Conservation (phyloP, 306 rosid species). For the Potentilla sterilis region DNA sequence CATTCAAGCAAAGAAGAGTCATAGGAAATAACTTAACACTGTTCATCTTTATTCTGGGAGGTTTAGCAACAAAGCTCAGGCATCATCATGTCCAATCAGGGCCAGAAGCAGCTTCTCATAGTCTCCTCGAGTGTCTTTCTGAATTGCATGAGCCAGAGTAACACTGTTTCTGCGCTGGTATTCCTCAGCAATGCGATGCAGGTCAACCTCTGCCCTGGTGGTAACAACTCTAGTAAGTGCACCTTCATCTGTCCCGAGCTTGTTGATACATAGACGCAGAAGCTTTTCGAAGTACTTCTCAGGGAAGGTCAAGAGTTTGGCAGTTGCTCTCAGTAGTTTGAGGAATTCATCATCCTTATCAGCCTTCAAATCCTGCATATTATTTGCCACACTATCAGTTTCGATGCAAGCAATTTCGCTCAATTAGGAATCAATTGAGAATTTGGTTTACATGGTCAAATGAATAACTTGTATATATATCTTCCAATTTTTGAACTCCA, state of each 20-base stretch:
- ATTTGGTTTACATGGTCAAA: background rate
- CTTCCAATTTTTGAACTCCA: background rate
- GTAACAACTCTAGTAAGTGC: conserved; percentile 79
- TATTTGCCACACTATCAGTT: conserved; percentile 26
- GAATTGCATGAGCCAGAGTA: conserved; percentile 59
- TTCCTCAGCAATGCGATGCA: conserved; percentile 72
- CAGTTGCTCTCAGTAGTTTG: conserved; percentile 56
- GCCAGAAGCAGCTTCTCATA: conserved; percentile 68
- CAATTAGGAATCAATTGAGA: background rate
- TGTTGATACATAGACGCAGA: conserved; percentile 63
- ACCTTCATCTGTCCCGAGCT: conserved; percentile 76
- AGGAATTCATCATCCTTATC: conserved; percentile 64
- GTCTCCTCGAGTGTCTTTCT: conserved; percentile 74
- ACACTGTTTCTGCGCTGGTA: conserved; percentile 72
- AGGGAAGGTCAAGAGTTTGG: conserved; percentile 64
- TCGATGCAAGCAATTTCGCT: background rate
- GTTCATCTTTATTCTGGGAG: conserved; percentile 1
- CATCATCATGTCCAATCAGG: conserved; percentile 53
- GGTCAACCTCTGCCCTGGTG: conserved; percentile 83
- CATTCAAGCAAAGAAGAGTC: background rate
- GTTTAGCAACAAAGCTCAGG: conserved; percentile 32
- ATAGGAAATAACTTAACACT: background rate
- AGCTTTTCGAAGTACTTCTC: conserved; percentile 71
- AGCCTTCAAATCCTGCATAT: conserved; percentile 72
- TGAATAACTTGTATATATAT: background rate